Evolutionary conservation across 2,329 filamentous ascomycete genomes (phyloP).

Genomic region (Colletotrichum agaves): DNA sequence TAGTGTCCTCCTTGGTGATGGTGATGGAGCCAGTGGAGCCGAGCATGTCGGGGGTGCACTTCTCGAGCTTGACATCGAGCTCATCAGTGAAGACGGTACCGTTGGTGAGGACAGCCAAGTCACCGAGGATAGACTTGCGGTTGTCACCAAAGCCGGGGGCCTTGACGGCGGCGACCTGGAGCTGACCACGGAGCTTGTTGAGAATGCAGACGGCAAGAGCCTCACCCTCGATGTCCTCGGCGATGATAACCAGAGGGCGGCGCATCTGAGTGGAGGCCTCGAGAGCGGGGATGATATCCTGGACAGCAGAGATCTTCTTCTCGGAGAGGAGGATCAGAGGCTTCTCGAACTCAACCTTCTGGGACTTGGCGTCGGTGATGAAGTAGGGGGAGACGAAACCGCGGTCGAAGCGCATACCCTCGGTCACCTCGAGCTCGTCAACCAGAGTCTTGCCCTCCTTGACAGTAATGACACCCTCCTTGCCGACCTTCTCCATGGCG

Average conservation of each 20-base stretch:
- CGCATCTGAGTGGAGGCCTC: conserved; percentile 96
- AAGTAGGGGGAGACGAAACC: conserved; percentile 99
- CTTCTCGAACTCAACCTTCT: conserved; percentile 99
- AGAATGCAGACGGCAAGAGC: conserved; percentile 98
- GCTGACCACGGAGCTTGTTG: conserved; percentile 99
- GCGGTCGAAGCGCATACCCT: conserved; percentile 99
- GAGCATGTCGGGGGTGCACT: conserved; percentile 94
- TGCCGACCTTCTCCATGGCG: conserved; percentile 99
- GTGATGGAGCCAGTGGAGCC: conserved; percentile 98
- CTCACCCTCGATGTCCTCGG: conserved; percentile 98
- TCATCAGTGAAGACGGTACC: conserved; percentile 98
- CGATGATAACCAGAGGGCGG: conserved; percentile 96
- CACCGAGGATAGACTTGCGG: conserved; percentile 99
- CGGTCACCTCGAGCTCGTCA: conserved; percentile 97
- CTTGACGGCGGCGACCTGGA: conserved; percentile 98
- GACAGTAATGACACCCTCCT: conserved; percentile 99
- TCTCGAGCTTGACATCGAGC: conserved; percentile 99
- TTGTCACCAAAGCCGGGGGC: conserved; percentile 99
- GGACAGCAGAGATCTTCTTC: conserved; percentile 99
- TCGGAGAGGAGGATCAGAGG: conserved; percentile 97
- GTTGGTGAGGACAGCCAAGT: conserved; percentile 95
- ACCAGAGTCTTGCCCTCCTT: conserved; percentile 99
- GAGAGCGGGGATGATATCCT: conserved; percentile 98
- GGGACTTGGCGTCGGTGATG: conserved; percentile 98
- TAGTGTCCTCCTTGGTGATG: conserved; percentile 99